A percentile compares a stretch with the other conserved stretches of the same genome.
Evolutionary conservation across 345 rosid genomes (phyloP).

Genomic region (Camelina laxa): DNA sequence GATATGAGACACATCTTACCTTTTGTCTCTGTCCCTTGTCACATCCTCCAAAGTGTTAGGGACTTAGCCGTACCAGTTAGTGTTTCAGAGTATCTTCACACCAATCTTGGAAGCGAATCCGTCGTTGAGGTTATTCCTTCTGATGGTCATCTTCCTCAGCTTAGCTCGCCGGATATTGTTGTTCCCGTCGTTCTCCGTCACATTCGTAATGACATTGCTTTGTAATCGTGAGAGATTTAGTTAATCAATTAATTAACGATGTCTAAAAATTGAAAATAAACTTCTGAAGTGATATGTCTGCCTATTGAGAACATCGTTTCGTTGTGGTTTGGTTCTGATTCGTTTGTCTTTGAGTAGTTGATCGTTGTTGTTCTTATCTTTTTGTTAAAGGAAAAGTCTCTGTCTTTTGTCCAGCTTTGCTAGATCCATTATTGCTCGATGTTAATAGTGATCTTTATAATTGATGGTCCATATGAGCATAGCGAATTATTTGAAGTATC

Average conservation of each 20-base stretch:
- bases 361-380: constrained; percentile 31
- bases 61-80: constrained; percentile 90
- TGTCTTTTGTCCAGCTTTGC: constrained; percentile 33
- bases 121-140: constrained; percentile 79
- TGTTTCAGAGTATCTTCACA: constrained; percentile 78
- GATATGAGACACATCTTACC: constrained; percentile 70
- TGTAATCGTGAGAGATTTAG: constrained; percentile 41
- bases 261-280: background rate
- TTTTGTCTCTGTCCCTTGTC: constrained; percentile 77
- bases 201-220: constrained; percentile 61
- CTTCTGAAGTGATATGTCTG: constrained; percentile 32
- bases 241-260: background rate
- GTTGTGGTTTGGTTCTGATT: constrained; percentile 35
- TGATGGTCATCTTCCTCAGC: constrained; percentile 94
- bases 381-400: constrained; percentile 24
- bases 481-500: constrained; percentile 19
- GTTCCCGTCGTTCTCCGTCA: constrained; percentile 80
- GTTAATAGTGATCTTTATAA: constrained; percentile 16
- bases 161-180: constrained; percentile 89
- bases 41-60: constrained; percentile 77
- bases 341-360: constrained; percentile 1
- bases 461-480: constrained; percentile 22
- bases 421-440: constrained; percentile 26
- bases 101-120: constrained; percentile 65
- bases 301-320: constrained; percentile 18